A percentile compares a stretch with the other conserved stretches of the same genome.
These are phyloP conservation scores for Myriosclerotinia curreyana DNA, from an alignment of 2,329 filamentous ascomycete genomes.

Conservation along the genomic window DNA sequence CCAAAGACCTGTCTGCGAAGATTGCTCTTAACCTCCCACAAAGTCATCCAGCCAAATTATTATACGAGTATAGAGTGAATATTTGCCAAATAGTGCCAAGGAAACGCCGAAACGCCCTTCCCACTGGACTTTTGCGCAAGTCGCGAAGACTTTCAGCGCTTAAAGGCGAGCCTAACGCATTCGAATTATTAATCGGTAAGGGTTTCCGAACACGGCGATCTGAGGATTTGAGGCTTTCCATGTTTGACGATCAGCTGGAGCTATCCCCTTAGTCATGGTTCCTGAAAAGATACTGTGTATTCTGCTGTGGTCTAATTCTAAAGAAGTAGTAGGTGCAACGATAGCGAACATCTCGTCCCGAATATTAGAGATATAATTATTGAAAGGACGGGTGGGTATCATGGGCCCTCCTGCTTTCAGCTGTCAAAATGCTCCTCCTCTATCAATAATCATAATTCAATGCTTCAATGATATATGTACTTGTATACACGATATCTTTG, in stretches of 20 bases:
- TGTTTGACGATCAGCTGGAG: neutral
- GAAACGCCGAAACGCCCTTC: no score
- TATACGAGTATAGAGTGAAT: neutral
- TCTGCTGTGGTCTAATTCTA: neutral
- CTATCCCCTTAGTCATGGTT: neutral
- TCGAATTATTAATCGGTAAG: neutral
- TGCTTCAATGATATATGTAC: no score
- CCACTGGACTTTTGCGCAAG: neutral
- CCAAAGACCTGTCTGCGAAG: neutral
- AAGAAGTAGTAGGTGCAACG: neutral
- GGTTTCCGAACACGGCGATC: neutral
- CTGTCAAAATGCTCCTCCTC: neutral
- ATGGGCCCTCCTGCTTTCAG: neutral
- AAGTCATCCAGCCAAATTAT: neutral
- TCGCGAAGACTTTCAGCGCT: neutral
- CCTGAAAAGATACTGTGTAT: fast-evolving
- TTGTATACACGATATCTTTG: no score
- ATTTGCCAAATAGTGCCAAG: neutral
- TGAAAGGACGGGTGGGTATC: neutral
- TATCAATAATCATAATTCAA: no score
- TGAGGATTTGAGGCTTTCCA: no score
- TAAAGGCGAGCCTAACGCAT: neutral
- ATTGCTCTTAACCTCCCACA: no score
- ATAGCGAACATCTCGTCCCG: neutral
- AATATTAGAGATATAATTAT: neutral